Evolutionary conservation across 768 basidiomycete species (phyloP).

Genomic region (Tremella yokohamensis): DNA sequence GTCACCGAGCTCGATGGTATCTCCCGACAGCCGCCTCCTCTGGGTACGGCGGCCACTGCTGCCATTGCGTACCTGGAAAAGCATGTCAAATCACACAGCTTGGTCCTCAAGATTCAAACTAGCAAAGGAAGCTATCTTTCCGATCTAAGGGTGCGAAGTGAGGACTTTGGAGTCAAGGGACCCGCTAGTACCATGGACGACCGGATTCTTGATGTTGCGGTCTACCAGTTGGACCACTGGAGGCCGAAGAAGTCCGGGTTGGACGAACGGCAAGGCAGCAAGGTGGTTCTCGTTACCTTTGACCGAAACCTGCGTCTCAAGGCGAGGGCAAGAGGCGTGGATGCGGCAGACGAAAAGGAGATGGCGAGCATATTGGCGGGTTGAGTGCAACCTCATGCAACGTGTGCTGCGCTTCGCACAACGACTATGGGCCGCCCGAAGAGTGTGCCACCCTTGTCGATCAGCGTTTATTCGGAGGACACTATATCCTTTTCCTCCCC

Average conservation of each 20-base stretch:
- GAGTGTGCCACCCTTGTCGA: too few species aligned
- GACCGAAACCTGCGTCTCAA: conserved; percentile 92
- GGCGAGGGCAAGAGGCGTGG: conserved; percentile 77
- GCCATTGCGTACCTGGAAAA: conserved; percentile 73
- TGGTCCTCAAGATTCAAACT: conserved; percentile 88
- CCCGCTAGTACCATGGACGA: conserved; percentile 85
- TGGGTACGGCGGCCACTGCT: conserved; percentile 69
- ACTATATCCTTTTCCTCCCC: too few species aligned
- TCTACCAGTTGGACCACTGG: conserved; percentile 94
- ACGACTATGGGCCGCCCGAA: too few species aligned
- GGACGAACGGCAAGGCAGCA: conserved; percentile 56
- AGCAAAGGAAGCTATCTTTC: conserved; percentile 89
- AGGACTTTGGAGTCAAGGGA: conserved; percentile 52
- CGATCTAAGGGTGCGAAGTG: conserved; percentile 74
- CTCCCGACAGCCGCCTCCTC: conserved; percentile 58
- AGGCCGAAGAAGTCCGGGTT: background rate
- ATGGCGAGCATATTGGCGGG: conserved; percentile 66
- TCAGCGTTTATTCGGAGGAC: too few species aligned
- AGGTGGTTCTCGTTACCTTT: conserved; percentile 82
- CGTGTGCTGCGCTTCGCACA: too few species aligned
- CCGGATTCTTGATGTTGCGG: conserved; percentile 82
- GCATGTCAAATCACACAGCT: conserved; percentile 68
- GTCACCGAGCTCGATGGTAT: conserved; percentile 98
- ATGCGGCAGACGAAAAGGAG: conserved; percentile 81
- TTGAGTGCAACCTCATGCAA: background rate